These are phyloP conservation scores for Pseudonectria buxi DNA, from an alignment of 2,329 filamentous ascomycete species.

Conservation along the genomic window DNA sequence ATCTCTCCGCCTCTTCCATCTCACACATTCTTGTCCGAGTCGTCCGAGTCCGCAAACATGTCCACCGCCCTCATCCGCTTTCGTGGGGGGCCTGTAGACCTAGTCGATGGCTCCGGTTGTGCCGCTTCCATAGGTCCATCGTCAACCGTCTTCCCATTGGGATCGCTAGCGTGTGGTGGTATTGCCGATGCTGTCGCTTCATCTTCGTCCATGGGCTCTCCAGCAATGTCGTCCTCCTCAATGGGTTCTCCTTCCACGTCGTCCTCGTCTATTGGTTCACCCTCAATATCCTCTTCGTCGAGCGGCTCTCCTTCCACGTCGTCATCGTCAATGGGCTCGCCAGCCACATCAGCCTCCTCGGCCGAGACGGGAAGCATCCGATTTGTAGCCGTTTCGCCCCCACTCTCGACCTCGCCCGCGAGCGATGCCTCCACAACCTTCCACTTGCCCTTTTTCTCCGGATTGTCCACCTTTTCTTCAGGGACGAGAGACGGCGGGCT, in stretches of 20 bases:
- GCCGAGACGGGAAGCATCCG: conserved; percentile 16
- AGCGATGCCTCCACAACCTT: conserved; percentile 40
- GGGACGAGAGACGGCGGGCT: conserved; percentile 49
- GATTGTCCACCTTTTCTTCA: conserved; percentile 19
- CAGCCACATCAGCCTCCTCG: conserved; percentile 42
- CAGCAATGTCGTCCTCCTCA: conserved; percentile 42
- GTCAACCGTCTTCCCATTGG: conserved; percentile 11
- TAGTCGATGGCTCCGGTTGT: conserved; percentile 7
- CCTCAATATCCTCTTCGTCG: conserved; percentile 43
- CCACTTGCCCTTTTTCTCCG: conserved; percentile 38
- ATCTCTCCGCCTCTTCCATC: conserved; percentile 6
- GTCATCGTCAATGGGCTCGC: conserved; percentile 37
- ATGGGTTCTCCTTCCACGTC: conserved; percentile 39
- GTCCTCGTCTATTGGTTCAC: conserved; percentile 40
- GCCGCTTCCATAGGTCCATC: conserved; percentile 8
- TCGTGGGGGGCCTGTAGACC: conserved; percentile 31
- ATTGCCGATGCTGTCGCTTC: conserved; percentile 34
- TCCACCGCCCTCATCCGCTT: conserved; percentile 71
- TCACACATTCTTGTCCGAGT: conserved; percentile 19
- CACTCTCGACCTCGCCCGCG: conserved; percentile 7
- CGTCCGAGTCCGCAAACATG: conserved; percentile 79
- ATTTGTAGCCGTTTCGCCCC: background rate
- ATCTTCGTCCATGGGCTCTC: conserved; percentile 38
- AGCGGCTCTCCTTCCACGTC: conserved; percentile 32
- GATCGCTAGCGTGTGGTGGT: conserved; percentile 3